Conservation (phyloP, 2,329 filamentous ascomycete species). For the Blastomyces parvus region DNA sequence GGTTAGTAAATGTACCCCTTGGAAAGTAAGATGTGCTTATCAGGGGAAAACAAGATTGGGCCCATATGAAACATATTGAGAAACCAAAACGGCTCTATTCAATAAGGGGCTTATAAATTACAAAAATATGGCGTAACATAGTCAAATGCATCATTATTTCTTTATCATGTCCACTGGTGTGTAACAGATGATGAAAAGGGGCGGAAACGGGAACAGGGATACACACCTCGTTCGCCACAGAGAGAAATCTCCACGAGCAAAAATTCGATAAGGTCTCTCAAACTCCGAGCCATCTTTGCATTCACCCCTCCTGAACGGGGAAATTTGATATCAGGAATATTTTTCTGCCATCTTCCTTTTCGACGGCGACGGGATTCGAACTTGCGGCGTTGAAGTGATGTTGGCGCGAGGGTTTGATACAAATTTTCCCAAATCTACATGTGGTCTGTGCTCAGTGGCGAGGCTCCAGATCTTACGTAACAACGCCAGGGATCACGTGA, state of each 20-base stretch:
- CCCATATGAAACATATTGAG: not conserved
- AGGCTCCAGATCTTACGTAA: not conserved
- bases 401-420: not conserved
- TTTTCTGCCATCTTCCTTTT: not conserved
- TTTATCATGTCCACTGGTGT: not conserved
- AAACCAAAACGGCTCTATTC: not conserved
- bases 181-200: not conserved
- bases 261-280: constrained; percentile 50
- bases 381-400: constrained; percentile 12
- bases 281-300: constrained; percentile 38
- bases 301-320: not conserved
- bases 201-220: constrained; percentile 4
- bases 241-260: constrained; percentile 51
- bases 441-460: constrained; percentile 4
- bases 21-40: not conserved
- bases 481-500: not conserved
- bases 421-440: not conserved
- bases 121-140: not conserved
- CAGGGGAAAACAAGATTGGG: not conserved
- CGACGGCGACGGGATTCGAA: constrained; percentile 13
- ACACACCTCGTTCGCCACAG: constrained; percentile 48
- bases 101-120: not conserved
- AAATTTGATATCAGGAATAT: constrained; percentile 3
- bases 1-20: constrained; percentile 16
- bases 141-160: not conserved